A percentile compares a stretch with the other conserved stretches of the same genome.
These are phyloP conservation scores for Lactarius indigo DNA, from an alignment of 768 basidiomycete species.

Conservation along the genomic window DNA sequence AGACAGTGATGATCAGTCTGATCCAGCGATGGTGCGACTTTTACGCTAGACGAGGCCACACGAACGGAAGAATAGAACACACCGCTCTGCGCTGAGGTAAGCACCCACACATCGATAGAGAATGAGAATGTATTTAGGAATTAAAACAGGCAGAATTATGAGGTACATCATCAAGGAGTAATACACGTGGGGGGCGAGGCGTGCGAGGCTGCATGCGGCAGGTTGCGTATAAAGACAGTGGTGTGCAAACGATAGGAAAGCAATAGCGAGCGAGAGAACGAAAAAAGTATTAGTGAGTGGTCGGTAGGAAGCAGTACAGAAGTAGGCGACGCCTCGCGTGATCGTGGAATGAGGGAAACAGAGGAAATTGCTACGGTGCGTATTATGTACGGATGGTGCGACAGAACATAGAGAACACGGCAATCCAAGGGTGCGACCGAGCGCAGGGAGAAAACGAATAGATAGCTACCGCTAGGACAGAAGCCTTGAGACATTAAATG, in stretches of 20 bases:
- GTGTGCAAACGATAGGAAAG: constrained; percentile 19
- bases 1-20: constrained; percentile 1
- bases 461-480: constrained; percentile 11
- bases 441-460: constrained; percentile 20
- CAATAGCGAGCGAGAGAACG: constrained; percentile 10
- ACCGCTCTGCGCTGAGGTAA: background rate
- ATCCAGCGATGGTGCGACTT: background rate
- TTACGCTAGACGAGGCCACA: background rate
- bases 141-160: constrained; percentile 20
- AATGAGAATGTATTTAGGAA: constrained; percentile 5
- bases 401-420: constrained; percentile 14
- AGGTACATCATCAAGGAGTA: constrained; percentile 22
- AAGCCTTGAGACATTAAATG: constrained; percentile 3
- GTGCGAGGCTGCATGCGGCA: constrained; percentile 12
- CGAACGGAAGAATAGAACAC: background rate
- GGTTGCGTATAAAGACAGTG: constrained; percentile 23
- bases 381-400: constrained; percentile 21
- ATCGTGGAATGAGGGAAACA: constrained; percentile 11
- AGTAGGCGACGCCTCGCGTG: constrained; percentile 19
- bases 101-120: background rate
- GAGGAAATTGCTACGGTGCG: constrained; percentile 15
- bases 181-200: constrained; percentile 23
- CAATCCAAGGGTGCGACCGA: constrained; percentile 14
- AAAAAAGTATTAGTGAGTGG: constrained; percentile 6
- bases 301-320: constrained; percentile 13